Base-by-base conservation (phyloP, 106 monocot genomes). In the Allium fistulosum region DNA sequence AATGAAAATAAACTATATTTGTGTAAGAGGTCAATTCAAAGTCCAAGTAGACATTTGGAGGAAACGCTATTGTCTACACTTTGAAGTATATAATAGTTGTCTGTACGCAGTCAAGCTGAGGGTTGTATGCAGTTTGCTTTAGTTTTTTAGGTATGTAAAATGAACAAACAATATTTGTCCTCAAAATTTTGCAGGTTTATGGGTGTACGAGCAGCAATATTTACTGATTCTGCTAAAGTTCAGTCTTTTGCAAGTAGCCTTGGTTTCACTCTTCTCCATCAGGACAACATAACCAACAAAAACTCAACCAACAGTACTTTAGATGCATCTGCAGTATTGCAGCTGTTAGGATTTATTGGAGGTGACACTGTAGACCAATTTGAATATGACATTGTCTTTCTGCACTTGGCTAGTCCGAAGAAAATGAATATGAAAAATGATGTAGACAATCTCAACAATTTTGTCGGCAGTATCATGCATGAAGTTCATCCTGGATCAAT, bases 141-240 rank as follows among this genome's bases (percentile, higher is more conserved):
- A 37, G 5, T 37, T 37, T 37, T 37, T 37, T 1, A 37, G 37
- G 37, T 37, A 37, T 37, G 37, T 37, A 37, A 37, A 37, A 37
- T 37, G 37, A 37, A 37, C 37, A 37, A 37, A 37, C 37, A 37
- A 37, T 5, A 37, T 37, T 37, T 37, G 37, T 37, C 37, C 2
- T 37, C 37, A 37, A 37, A 37, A 55, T 75, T 75, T 62, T 70
- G 72, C 77, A 92, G 97, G 72, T 92, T 89, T 72, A 87, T 89
- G 92, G 97, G 92, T 55, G 50, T 97, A 63, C 84, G 68, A 84
- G 84, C 92, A 82, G 92, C 86, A 53, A 27, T 97, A 46, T 53
- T 82, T 59, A 87, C 83, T 10, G 76, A 61, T 60, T 73, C 72
- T 53, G 71, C 85, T 18, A 69, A 57, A 49, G 67, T 87, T 16